Evolutionary conservation across 176 grass and related monocot genomes (phyloP).

Genomic region (Alloteropsis semialata): DNA sequence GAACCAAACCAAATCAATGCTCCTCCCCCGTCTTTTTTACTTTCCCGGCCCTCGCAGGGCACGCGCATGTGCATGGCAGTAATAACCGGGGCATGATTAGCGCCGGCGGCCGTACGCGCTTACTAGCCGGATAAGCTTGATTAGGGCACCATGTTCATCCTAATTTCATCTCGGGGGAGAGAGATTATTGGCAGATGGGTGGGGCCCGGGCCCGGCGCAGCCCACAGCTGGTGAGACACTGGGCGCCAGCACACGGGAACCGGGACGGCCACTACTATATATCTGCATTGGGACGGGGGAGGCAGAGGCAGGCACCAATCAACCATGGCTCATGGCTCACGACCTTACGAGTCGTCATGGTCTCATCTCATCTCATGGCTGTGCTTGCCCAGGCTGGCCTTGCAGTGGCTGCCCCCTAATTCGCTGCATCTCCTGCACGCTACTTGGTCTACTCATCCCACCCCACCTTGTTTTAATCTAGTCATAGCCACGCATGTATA

Average conservation of each 20-base stretch:
- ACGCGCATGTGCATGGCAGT: constrained; percentile 48
- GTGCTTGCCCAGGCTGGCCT: constrained; percentile 54
- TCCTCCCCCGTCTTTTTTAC: not conserved
- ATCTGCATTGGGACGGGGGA: constrained; percentile 37
- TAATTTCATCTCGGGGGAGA: not conserved
- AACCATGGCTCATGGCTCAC: constrained; percentile 5
- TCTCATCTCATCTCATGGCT: not conserved
- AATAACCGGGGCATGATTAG: constrained; percentile 38
- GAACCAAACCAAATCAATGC: constrained; percentile 42
- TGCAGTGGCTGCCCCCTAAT: constrained; percentile 24
- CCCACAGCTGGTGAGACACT: constrained; percentile 33
- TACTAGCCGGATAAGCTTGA: constrained; percentile 37
- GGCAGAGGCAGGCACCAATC: not conserved
- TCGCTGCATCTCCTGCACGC: not conserved
- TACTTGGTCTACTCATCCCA: not conserved
- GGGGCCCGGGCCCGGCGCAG: constrained; percentile 29
- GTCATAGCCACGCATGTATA: not conserved
- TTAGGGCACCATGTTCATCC: constrained; percentile 1
- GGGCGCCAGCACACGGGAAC: constrained; percentile 51
- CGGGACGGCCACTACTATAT: constrained; percentile 34
- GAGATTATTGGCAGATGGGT: constrained; percentile 5
- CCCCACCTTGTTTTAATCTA: not conserved
- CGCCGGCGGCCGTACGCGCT: constrained; percentile 9
- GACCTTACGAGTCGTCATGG: constrained; percentile 8
- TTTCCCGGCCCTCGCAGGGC: constrained; percentile 1